Evolutionary conservation across 2,329 filamentous ascomycete species (phyloP).

Genomic region (Cercospora canescens): DNA sequence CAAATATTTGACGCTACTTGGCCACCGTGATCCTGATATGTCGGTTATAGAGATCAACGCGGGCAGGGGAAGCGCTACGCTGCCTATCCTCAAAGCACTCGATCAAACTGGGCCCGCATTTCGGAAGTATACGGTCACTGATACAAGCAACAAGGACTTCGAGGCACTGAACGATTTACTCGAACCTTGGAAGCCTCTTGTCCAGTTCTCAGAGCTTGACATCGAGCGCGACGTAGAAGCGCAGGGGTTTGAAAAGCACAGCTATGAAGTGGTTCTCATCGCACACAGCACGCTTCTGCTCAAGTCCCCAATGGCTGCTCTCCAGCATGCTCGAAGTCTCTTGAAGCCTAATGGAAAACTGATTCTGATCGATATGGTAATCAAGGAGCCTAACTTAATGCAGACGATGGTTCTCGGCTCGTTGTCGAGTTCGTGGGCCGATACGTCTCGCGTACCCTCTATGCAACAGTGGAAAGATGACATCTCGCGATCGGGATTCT

Average conservation of each 20-base stretch:
- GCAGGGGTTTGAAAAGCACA: constrained; percentile 41
- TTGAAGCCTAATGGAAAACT: constrained; percentile 28
- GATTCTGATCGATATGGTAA: constrained; percentile 17
- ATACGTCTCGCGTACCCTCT: too few relatives aligned
- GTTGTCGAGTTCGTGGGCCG: too few relatives aligned
- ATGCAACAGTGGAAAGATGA: too few relatives aligned
- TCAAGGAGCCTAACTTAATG: too few relatives aligned
- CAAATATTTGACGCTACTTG: constrained; percentile 26
- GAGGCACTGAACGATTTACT: constrained; percentile 36
- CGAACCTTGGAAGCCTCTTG: constrained; percentile 22
- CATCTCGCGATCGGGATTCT: too few relatives aligned
- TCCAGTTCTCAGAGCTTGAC: constrained; percentile 36
- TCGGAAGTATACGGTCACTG: constrained; percentile 47
- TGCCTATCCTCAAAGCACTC: constrained; percentile 36
- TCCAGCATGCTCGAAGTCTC: constrained; percentile 24
- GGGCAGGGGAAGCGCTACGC: constrained; percentile 46
- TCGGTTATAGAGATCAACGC: constrained; percentile 50
- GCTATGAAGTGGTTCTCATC: constrained; percentile 32
- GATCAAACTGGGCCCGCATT: constrained; percentile 25
- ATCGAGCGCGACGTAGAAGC: constrained; percentile 29
- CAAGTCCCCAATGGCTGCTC: constrained; percentile 8
- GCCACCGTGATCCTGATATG: constrained; percentile 42
- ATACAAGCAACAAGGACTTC: constrained; percentile 46
- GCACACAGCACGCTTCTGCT: constrained; percentile 26
- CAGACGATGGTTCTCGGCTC: too few relatives aligned